Conservation (phyloP, 345 rosid genomes). For the Dipteronia sinensis region DNA sequence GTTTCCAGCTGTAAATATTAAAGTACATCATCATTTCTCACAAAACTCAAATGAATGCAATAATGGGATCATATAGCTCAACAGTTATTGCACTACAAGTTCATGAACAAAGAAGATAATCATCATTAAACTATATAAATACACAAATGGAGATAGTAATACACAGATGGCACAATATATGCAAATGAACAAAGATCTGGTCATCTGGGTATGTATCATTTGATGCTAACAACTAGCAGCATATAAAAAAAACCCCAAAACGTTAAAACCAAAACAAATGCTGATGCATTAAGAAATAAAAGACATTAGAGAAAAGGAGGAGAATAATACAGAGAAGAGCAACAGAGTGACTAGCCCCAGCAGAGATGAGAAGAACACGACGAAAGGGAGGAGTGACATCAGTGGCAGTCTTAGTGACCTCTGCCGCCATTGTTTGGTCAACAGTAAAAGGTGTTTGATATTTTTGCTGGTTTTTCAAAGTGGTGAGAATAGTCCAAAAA, state of each 20-base stretch:
- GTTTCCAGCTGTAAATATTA: conserved; percentile 69
- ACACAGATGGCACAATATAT: too few species aligned
- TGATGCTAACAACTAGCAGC: background rate
- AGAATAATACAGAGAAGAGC: conserved; percentile 83
- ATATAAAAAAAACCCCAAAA: background rate
- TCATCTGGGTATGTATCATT: background rate
- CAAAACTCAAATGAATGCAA: conserved; percentile 12
- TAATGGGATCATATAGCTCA: background rate
- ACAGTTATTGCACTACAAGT: background rate
- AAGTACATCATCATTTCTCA: background rate
- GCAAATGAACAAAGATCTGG: background rate
- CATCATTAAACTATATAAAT: background rate
- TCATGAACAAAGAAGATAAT: background rate
- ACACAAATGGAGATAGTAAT: background rate
- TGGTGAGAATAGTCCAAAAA: background rate
- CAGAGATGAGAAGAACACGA: conserved; percentile 77
- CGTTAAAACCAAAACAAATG: background rate
- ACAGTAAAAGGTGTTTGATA: too few species aligned
- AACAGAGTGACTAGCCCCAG: conserved; percentile 96
- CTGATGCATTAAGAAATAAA: background rate
- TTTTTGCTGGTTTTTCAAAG: background rate
- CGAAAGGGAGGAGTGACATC: conserved; percentile 53
- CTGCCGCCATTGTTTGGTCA: conserved; percentile 51
- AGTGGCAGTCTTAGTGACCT: conserved; percentile 26
- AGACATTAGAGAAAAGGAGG: background rate